phyloP scores from a whole-genome alignment of 352 stramenopile species.

The Blastocystis sp. region DNA sequence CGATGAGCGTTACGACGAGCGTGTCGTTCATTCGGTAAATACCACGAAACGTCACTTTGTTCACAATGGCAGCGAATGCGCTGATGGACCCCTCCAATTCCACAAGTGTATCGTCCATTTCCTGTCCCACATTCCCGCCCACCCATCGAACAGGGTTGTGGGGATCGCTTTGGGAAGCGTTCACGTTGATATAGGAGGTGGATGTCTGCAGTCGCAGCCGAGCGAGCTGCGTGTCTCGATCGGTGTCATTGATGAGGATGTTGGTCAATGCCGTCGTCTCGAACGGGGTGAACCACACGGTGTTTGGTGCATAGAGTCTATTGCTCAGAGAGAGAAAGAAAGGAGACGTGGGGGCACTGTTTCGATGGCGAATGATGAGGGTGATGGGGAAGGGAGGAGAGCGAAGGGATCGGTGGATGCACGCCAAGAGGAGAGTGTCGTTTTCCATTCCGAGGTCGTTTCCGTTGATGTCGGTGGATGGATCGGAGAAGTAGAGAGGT shows the following conservation, averaged over 20 bases:
- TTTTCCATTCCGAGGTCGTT: background rate
- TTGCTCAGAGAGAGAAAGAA: background rate
- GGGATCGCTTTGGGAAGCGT: background rate
- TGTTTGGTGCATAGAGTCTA: background rate
- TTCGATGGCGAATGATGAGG: conserved; percentile 9
- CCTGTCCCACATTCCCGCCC: conserved; percentile 11
- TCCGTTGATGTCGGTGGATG: background rate
- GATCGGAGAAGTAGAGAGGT: background rate
- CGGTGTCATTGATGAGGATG: background rate
- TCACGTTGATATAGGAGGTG: background rate
- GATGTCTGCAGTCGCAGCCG: background rate
- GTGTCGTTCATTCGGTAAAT: conserved; percentile 41
- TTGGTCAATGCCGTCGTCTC: no score
- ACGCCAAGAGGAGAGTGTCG: background rate
- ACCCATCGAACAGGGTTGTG: background rate
- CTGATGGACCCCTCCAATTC: background rate
- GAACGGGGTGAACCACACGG: background rate
- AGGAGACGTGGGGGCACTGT: background rate
- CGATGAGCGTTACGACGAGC: background rate
- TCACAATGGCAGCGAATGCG: background rate
- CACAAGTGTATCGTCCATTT: conserved; percentile 10
- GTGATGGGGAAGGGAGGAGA: background rate
- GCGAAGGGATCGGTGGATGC: background rate
- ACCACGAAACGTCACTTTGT: background rate
- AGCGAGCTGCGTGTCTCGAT: background rate